Base-by-base conservation (phyloP, 2,329 filamentous ascomycete genomes). In the Botrytis paeoniae region DNA sequence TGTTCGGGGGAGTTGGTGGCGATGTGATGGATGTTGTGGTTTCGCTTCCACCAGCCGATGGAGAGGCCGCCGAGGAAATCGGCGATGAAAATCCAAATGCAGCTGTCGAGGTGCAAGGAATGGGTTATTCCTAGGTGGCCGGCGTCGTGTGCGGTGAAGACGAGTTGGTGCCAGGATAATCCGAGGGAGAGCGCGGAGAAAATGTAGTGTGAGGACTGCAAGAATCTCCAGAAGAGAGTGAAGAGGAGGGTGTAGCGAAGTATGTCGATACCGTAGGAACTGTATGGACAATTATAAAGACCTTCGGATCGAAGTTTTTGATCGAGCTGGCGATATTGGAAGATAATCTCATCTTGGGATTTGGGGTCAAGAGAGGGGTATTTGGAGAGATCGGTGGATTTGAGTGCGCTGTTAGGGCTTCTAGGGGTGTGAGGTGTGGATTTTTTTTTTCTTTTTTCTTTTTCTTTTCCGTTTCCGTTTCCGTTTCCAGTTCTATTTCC, bases 41-140 rank as follows among this genome's bases (percentile, higher is more conserved):
- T 98, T 75, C 90, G 88, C 83, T 98, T 98, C 95, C 95, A 99
- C 96, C 96, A 98, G 57, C 95, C 93, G 71, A 97, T 84, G 35
- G 94, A 97, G 41, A 99, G 83, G 0, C 96, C 96, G 54, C 96
- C 96, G 25, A 96, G 84, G 78, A 92, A 98, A 81, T 97, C 92
- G 70, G 95, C 94, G 78, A 98, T 92, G 76, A 97, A 83, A 79
- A 98, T 97, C 65, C 94, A 95, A 75, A 98, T 93, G 64, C 92
- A 86, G 3, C 91, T 92, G 81, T 99, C 96, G 51, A 89, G 83
- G 64, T 92, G 90, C 81, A 95, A 98, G 80, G 91, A 86, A 82
- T 98, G 95, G 2, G 95, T 99, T 78, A 99, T 97, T 76, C 93
- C 95, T 92, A 97, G 97, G 82, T 99, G 96, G 9, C 94, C 95